Conservation (phyloP, 305 asterid genomes). For the Solanum aculeatissimum region DNA sequence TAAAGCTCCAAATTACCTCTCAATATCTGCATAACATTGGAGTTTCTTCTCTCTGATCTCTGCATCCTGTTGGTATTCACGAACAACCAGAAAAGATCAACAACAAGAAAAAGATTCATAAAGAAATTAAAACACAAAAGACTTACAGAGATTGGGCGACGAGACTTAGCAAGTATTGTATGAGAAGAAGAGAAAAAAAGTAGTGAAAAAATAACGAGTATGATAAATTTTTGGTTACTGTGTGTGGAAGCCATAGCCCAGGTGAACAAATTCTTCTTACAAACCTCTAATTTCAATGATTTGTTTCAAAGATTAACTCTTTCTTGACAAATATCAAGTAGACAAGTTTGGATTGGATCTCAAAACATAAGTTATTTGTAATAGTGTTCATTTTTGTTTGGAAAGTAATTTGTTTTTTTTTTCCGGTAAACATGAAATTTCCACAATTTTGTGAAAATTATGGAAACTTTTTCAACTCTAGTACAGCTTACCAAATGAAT, state of each 20-base stretch:
- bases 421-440: too few species aligned
- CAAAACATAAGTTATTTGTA: too few species aligned
- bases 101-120: background rate
- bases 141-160: conserved; percentile 61
- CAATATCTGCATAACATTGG: conserved; percentile 73
- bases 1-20: conserved; percentile 34
- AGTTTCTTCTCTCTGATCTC: conserved; percentile 60
- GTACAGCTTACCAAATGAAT: too few species aligned
- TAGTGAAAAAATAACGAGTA: background rate
- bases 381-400: too few species aligned
- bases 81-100: background rate
- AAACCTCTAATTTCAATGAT: background rate
- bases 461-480: too few species aligned
- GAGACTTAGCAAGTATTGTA: conserved; percentile 48
- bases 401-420: too few species aligned
- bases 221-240: background rate
- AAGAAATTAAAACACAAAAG: background rate
- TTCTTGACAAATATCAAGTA: background rate
- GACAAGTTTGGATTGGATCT: too few species aligned
- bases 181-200: conserved; percentile 8
- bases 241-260: background rate
- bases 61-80: conserved; percentile 28
- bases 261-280: background rate
- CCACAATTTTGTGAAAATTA: too few species aligned
- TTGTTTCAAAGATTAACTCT: background rate